Evolutionary conservation across 2,329 filamentous ascomycete genomes (phyloP).

Genomic region (Davidsoniella virescens): DNA sequence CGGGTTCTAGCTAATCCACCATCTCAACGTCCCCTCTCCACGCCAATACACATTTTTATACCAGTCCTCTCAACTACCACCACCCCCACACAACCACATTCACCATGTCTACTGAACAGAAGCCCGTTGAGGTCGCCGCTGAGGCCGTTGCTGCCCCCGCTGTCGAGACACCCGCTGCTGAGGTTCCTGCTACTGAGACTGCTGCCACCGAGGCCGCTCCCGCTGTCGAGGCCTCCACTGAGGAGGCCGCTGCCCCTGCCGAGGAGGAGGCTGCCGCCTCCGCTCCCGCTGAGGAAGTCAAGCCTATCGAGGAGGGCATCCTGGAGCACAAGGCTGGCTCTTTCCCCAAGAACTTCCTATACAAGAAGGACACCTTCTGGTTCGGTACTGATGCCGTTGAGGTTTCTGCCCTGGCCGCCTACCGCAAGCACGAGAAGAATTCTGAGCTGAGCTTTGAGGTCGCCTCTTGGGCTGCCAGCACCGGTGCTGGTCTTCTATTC

Average conservation of each 20-base stretch:
- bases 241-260: constrained; percentile 22
- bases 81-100: constrained; percentile 16
- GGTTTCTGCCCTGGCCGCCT: constrained; percentile 55
- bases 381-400: constrained; percentile 60
- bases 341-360: constrained; percentile 77
- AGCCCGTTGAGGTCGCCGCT: constrained; percentile 41
- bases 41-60: constrained; percentile 15
- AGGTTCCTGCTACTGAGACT: constrained; percentile 23
- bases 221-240: constrained; percentile 28
- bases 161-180: constrained; percentile 20
- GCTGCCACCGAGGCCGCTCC: constrained; percentile 26
- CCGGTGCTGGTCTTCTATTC: constrained; percentile 89
- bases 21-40: neutral
- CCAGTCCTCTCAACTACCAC: constrained; percentile 16
- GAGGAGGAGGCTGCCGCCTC: constrained; percentile 25
- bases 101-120: constrained; percentile 60
- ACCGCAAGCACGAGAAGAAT: constrained; percentile 80
- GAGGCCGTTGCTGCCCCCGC: constrained; percentile 26
- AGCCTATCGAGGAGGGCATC: constrained; percentile 62
- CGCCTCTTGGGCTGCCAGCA: constrained; percentile 80
- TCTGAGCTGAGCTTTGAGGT: constrained; percentile 57
- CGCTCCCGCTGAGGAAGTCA: constrained; percentile 22
- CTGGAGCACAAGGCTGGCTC: constrained; percentile 80
- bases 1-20: constrained; percentile 12
- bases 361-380: constrained; percentile 89